Evolutionary conservation across 2,329 filamentous ascomycete species (phyloP), one percentile per base, ranked within the genome.

Genomic region (Alternaria arbusti): DNA sequence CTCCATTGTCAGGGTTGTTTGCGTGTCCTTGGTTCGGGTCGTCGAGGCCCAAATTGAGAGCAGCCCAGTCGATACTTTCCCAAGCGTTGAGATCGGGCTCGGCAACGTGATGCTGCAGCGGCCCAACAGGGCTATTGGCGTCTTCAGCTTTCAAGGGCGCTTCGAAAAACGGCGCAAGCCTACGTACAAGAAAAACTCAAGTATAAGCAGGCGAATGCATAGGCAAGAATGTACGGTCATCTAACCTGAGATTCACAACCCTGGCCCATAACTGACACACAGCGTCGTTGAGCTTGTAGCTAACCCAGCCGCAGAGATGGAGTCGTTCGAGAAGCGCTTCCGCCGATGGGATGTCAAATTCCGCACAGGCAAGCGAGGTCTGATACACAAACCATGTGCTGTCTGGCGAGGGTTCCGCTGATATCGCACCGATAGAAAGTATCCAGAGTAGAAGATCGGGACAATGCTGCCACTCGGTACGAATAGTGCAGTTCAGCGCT

Each of bases 361-460:
- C 73, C 1, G 64, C 55, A 59, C 75, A 79, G 5, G 76, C 77
- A 26, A 78, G 61, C 7, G 78, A 78, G 5, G 66, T 65, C 57
- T 79, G 77, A 50, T 75, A 69, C 6, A 74, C 69, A 57, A 77
- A 79, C 78, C 78, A 80, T 2, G 61, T 59, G 57, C 71, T 69
- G 30, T 76, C 72, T 7, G 61, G 60, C 5, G 76, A 77, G 25
- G 75, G 75, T 54, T 78, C 73, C 12, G 76, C 73, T 22, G 76
- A 78, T 54, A 79, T 77, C 4, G 76, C 70, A 36, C 77, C 78
- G 17, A 79, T 76, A 4, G 74, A 70, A 11, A 80, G 67, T 45
- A 80, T 77, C 77, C 77, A 80, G n/a, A 80, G 59, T 12, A 79
- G 72, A 5, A 80, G 63, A 43, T 79, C 77, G 22, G 77, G 77